phyloP scores from a whole-genome alignment of 2,329 filamentous ascomycete species.

The Colletotrichum lindemuthianum region DNA sequence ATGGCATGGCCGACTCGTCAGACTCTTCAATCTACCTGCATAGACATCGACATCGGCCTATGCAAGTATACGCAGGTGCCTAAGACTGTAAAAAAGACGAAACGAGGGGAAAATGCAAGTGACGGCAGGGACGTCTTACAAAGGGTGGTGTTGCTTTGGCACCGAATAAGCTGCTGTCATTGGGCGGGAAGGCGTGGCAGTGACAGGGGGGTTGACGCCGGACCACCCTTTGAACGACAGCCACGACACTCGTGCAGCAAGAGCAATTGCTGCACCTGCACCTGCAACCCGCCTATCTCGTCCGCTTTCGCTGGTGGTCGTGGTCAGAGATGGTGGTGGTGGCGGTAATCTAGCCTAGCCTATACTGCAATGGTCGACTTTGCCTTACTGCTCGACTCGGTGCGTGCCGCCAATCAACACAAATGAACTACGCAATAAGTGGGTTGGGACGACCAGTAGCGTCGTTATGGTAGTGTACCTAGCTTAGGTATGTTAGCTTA shows the following conservation, averaged over 20 bases:
- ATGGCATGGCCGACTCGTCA: not conserved
- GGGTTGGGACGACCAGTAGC: too few relatives aligned
- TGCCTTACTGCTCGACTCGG: too few relatives aligned
- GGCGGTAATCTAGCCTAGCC: too few relatives aligned
- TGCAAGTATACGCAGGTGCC: too few relatives aligned
- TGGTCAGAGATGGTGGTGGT: too few relatives aligned
- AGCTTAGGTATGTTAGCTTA: too few relatives aligned
- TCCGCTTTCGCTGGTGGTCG: not conserved
- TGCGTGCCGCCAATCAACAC: too few relatives aligned
- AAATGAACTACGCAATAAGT: too few relatives aligned
- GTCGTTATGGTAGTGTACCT: too few relatives aligned
- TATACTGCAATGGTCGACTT: too few relatives aligned
- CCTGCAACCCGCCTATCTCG: not conserved
- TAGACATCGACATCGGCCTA: too few relatives aligned
- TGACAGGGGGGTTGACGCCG: constrained; percentile 32
- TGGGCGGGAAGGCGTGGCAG: constrained; percentile 17
- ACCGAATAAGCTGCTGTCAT: constrained; percentile 33
- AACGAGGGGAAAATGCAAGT: constrained; percentile 14
- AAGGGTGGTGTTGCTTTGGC: not conserved
- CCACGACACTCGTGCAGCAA: constrained; percentile 59
- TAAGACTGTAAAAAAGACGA: not conserved
- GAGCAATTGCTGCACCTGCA: constrained; percentile 22
- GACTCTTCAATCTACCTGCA: too few relatives aligned
- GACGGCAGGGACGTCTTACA: constrained; percentile 15
- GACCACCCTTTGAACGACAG: constrained; percentile 55